Evolutionary conservation across 2,329 filamentous ascomycete genomes (phyloP).

Genomic region (Cordyceps tenuipes): DNA sequence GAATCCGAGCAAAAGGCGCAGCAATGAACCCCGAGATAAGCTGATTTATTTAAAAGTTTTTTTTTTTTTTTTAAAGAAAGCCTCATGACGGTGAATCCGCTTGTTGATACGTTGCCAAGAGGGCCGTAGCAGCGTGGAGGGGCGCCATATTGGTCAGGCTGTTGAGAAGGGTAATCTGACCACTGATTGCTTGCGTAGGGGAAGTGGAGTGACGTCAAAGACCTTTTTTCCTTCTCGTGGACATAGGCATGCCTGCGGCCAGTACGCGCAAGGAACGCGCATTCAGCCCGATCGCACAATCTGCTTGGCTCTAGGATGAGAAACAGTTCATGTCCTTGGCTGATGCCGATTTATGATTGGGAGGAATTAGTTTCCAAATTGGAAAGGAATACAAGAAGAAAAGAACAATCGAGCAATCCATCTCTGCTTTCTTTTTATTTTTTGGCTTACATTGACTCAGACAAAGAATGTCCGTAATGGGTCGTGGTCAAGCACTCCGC

Average conservation of each 20-base stretch:
- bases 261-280: no score
- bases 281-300: neutral
- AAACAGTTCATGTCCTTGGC: neutral
- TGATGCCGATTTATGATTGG: neutral
- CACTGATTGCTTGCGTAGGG: neutral
- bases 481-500: neutral
- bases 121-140: neutral
- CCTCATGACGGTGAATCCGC: neutral
- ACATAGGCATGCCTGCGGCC: no score
- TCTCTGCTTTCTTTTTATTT: neutral
- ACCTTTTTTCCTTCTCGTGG: neutral
- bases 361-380: neutral
- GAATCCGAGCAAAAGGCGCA: neutral
- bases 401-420: no score
- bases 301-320: neutral
- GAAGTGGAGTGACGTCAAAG: neutral
- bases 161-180: neutral
- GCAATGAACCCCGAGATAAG: neutral
- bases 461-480: neutral
- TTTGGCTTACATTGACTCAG: neutral
- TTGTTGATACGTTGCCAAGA: neutral
- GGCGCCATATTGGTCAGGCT: neutral
- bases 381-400: neutral
- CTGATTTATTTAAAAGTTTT: no score
- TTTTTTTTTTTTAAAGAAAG: neutral